phyloP scores from a whole-genome alignment of 805 yeast species.

The Wickerhamiella parazyma region DNA sequence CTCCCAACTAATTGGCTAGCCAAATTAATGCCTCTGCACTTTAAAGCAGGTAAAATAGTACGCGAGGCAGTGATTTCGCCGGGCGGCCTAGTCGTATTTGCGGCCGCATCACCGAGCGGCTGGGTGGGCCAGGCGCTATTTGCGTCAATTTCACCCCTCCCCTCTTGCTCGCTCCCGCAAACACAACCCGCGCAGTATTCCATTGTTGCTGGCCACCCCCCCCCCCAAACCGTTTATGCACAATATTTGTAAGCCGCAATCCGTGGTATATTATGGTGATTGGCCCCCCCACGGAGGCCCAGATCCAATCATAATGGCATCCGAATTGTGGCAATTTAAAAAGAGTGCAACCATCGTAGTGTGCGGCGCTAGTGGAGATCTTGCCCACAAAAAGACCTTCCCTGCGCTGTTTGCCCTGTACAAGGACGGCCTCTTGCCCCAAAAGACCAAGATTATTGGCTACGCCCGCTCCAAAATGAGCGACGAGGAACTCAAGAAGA shows the following conservation, averaged over 20 bases:
- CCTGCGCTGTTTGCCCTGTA: slow-evolving; percentile 32
- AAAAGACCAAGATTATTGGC: slow-evolving; percentile 63
- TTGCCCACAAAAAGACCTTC: slow-evolving; percentile 24
- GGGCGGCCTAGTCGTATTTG: too few relatives aligned
- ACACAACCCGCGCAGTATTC: too few relatives aligned
- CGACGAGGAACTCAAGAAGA: slow-evolving; percentile 49
- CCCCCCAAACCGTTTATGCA: neutral
- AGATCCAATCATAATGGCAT: neutral
- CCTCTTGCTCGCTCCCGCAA: too few relatives aligned
- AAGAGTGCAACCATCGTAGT: slow-evolving; percentile 16
- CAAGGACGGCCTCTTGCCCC: slow-evolving; percentile 65
- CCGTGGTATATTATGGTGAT: slow-evolving; percentile 1
- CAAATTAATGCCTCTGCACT: too few relatives aligned
- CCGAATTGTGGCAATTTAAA: slow-evolving; percentile 10
- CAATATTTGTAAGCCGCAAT: slow-evolving; percentile 7
- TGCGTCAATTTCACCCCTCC: too few relatives aligned
- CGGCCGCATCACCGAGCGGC: too few relatives aligned
- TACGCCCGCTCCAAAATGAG: slow-evolving; percentile 77
- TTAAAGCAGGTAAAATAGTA: too few relatives aligned
- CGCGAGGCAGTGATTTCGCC: too few relatives aligned
- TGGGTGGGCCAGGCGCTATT: too few relatives aligned
- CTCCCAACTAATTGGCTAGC: too few relatives aligned
- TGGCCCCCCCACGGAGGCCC: neutral
- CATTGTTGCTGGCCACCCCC: too few relatives aligned
- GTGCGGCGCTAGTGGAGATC: slow-evolving; percentile 22